phyloP scores from a whole-genome alignment of 2,329 filamentous ascomycete species.

The Penicillium italicum region DNA sequence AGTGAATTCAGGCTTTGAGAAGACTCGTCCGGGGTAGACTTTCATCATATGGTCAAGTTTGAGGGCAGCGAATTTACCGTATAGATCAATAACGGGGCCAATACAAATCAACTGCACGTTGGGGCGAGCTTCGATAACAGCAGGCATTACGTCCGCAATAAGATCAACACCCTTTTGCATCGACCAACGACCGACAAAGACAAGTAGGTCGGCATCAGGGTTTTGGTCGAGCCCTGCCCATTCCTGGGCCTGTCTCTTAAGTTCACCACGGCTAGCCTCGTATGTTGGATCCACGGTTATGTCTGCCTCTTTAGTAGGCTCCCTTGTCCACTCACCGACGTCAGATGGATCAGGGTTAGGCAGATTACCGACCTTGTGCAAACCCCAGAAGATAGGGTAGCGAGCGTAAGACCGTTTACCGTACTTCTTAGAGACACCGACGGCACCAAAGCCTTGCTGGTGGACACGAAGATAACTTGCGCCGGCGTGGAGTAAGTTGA shows the following conservation, averaged over 20 bases:
- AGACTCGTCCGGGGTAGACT: conserved; percentile 62
- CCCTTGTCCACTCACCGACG: conserved; percentile 58
- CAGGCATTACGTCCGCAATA: conserved; percentile 64
- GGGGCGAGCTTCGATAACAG: conserved; percentile 57
- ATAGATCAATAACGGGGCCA: conserved; percentile 65
- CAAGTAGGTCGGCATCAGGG: conserved; percentile 61
- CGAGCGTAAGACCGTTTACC: conserved; percentile 64
- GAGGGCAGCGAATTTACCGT: conserved; percentile 64
- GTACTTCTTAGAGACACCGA: conserved; percentile 67
- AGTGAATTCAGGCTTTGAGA: conserved; percentile 65
- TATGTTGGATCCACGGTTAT: conserved; percentile 53
- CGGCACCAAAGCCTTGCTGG: conserved; percentile 64
- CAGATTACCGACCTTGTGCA: conserved; percentile 59
- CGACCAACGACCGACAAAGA: conserved; percentile 67
- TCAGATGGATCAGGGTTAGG: conserved; percentile 65
- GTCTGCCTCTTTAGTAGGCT: conserved; percentile 48
- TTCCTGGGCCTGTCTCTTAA: conserved; percentile 61
- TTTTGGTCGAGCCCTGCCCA: conserved; percentile 64
- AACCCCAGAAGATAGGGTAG: conserved; percentile 67
- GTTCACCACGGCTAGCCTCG: conserved; percentile 52
- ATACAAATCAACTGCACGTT: conserved; percentile 61
- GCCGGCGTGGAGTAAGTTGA: conserved; percentile 65
- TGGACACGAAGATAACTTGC: conserved; percentile 64
- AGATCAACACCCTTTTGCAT: conserved; percentile 67
- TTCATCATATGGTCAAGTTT: conserved; percentile 64